Evolutionary conservation across 108 stramenopile species (phyloP), one percentile per base, ranked within the genome.

Genomic region (Nannochloropsis gaditana): DNA sequence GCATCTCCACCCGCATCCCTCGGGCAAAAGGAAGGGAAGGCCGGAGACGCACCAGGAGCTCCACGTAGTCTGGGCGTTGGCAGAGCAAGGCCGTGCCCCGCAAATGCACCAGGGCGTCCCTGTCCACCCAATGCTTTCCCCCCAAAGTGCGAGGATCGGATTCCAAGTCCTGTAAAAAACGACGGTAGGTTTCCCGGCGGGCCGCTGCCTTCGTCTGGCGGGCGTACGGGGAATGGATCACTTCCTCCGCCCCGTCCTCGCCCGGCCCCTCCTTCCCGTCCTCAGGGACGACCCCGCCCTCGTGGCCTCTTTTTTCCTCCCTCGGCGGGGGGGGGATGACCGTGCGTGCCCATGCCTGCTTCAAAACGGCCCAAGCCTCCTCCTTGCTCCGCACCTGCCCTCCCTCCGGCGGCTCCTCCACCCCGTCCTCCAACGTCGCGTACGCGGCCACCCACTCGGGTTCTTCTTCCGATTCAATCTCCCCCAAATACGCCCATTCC

Each of bases 11-110:
- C 9, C 87, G 45, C 9, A 88, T 81, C 21, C 87, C 87, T 2
- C 87, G 44, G 59, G 59, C 59, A 73, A 73, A 73, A 9, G 80
- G 82, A 9, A 84, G 84, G 44, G 81, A 45, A 21, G 87, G 87
- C 15, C 19, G 19, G 1, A 88, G 84, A 81, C 73, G 45, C 42
- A 82, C 79, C 5, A 84, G 84, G 87, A 84, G 87, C 42, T 84
- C 80, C n/a, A 88, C 47, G 81, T 85, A 88, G 81, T 88, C 42
- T 15, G 87, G 87, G 81, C 85, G 82, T 43, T 88, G 87, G 2
- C 84, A 84, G 11, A 88, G 82, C 4, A 81, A 80, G n/a, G 87
- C 87, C 0, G 87, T 84, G 42, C 87, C 87, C 80, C 83, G 44
- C 19, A 88, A 81, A 47, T 88, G 84, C 19, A 50, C 31, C n/a